Evolutionary conservation across 495 filamentous ascomycete genomes (phyloP), one percentile per base, ranked within the genome.

Genomic region (Neurospora cerealis): DNA sequence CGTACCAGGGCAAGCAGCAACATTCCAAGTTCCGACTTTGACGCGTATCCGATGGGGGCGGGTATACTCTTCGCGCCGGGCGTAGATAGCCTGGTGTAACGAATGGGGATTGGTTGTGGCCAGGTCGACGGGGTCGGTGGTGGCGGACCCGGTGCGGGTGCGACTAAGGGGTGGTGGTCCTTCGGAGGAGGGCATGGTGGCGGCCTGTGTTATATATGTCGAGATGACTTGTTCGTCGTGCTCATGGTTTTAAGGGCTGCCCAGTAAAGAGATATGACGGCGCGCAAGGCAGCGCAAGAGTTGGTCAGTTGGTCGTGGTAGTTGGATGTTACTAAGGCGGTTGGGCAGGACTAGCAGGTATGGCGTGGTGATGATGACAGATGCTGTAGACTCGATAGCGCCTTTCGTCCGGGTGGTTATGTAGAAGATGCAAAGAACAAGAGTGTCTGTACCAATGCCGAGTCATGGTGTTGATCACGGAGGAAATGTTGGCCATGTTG

Each of bases 21-120:
- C 93, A 82, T 99, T 99, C 96, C 96, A 99, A 2, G 91, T 91
- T 6, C 94, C 96, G 32, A 98, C 85, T 78, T 97, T 98, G 76
- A 98, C 87, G 72, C 88, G 89, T 71, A 97, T 88, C 38, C 87
- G 87, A 72, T 87, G 86, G 39, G 89, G 87, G 15, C 87, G 87
- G 10, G 90, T 91, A 79, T 94, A 99, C 77, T 98, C 94, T 44
- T 88, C 82, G 74, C 90, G 89, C 54, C 96, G 86, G 13, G 91
- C 90, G 79, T 89, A 88, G 21, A 98, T 84, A 3, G 86, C 84
- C 39, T 80, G 81, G 69, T 86, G 86, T 28, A 89, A 83, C 2
- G 84, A 86, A 72, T 83, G 74, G 1, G 80, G 81, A 28, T 80
- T 84, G 4, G 80, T 80, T 24, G 80, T 80, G 17, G 77, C 73